Evolutionary conservation across 139 green algal genomes (phyloP).

Genomic region (Chlorella sp.): DNA sequence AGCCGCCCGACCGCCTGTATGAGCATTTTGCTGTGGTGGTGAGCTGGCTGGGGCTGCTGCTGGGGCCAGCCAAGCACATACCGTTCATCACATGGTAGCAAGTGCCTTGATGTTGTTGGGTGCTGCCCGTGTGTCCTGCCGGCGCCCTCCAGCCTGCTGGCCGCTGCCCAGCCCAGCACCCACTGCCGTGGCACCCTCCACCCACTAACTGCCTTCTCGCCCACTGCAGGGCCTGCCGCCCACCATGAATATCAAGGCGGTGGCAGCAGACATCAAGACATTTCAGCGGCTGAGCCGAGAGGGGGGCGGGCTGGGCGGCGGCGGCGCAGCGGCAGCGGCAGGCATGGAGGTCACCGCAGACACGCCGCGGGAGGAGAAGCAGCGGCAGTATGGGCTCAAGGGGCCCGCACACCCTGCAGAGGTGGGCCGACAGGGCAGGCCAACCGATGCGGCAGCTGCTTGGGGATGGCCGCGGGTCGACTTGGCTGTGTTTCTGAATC

Average conservation of each 20-base stretch:
- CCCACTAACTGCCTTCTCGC: neutral
- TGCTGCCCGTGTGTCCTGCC: neutral
- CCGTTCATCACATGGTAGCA: neutral
- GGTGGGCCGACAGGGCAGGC: neutral
- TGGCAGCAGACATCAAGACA: constrained; percentile 38
- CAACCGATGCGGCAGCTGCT: too few relatives aligned
- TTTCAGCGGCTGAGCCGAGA: constrained; percentile 18
- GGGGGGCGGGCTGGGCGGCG: neutral
- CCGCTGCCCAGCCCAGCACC: neutral
- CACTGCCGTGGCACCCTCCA: neutral
- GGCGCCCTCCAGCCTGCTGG: neutral
- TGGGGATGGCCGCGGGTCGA: neutral
- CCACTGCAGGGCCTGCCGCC: constrained; percentile 70
- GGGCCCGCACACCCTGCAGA: constrained; percentile 26
- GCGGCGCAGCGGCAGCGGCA: neutral
- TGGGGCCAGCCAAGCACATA: neutral
- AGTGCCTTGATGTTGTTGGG: neutral
- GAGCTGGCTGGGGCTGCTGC: neutral
- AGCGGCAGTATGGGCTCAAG: constrained; percentile 46
- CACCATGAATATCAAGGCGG: constrained; percentile 63
- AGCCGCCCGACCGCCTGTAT: constrained; percentile 56
- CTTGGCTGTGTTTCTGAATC: neutral
- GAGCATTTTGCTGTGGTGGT: constrained; percentile 85
- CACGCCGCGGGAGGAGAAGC: constrained; percentile 14
- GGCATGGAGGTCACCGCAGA: constrained; percentile 31